Base-by-base conservation (phyloP, 768 basidiomycete genomes). In the Auricularia sp. region DNA sequence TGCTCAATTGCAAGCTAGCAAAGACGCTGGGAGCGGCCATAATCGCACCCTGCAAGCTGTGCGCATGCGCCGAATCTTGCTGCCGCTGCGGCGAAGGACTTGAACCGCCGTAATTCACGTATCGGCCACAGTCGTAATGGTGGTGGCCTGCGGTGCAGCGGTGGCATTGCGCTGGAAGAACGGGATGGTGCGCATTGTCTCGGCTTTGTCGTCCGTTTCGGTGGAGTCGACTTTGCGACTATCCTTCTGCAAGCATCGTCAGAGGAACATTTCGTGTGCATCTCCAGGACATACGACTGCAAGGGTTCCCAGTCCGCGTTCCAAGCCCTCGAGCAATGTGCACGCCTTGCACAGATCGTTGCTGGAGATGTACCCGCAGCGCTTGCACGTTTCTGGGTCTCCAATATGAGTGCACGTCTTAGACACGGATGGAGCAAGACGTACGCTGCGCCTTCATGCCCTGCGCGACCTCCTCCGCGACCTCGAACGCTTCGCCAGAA, bases 271-370 rank as follows among this genome's bases (percentile, higher is more conserved):
- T 51, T 16, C 1, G 18, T 33, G 18, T 2, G 10, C 11, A 33
- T 16, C 33, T 8, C 59, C 10, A 35, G 29, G 5, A 67, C 75
- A 64, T 65, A 76, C 75, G 56, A 75, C 65, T 14, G 73, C 74
- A 7, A 73, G 66, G 18, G 66, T 62, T 44, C 73, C 87, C 77
- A 91, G 81, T 14, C 94, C 93, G 47, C 90, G 82, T 73, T 97
- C 93, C 16, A 98, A 79, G 7, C 94, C 92, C 74, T 98, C 92
- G 0, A 98, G 78, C 3, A 98, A 77, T 0, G 88, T 90, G 67
- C 95, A 97, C 1, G 94, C 95, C 73, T 95, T 95, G 72, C 93
- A 95, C n/a, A 99, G 76, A n/a, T 89, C 87, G 68, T 98, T 97
- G 66, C 92, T 95, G 3, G 94, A 90, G 80, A 98, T 95, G 73